Conservation (phyloP, 176 grass and related monocot genomes). For the Musa acuminata region DNA sequence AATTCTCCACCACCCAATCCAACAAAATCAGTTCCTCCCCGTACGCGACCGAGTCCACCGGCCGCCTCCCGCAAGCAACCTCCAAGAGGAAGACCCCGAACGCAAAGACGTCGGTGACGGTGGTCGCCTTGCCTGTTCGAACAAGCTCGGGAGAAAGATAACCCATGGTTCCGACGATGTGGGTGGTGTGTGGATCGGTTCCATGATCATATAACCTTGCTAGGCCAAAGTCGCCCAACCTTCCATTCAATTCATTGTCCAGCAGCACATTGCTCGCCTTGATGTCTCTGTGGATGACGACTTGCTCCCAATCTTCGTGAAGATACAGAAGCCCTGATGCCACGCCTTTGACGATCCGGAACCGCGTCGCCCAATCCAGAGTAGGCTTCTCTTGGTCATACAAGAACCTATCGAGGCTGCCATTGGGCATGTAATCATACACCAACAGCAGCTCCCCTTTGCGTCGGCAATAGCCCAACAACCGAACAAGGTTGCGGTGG, state of each 20-base stretch:
- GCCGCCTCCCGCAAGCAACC: constrained; percentile 21
- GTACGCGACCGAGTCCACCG: not conserved
- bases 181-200: no score
- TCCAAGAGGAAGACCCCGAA: constrained; percentile 33
- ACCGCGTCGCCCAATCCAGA: constrained; percentile 18
- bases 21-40: not conserved
- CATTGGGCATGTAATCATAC: constrained; percentile 35
- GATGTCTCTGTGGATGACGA: no score
- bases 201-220: no score
- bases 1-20: constrained; percentile 25
- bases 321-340: no score
- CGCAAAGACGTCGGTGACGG: constrained; percentile 22
- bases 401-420: constrained; percentile 25
- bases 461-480: constrained; percentile 31
- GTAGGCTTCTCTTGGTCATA: not conserved
- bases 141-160: constrained; percentile 20
- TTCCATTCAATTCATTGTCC: no score
- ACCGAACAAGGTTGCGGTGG: constrained; percentile 25
- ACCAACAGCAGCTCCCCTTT: constrained; percentile 29
- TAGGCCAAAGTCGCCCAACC: no score
- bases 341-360: constrained; percentile 10
- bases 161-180: no score
- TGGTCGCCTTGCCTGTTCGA: constrained; percentile 7
- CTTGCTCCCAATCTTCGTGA: no score
- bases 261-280: no score